A percentile compares a stretch with the other conserved stretches of the same genome.
These are phyloP conservation scores for Metschnikowia amazonensis DNA, from an alignment of 805 yeast species.

Conservation along the genomic window DNA sequence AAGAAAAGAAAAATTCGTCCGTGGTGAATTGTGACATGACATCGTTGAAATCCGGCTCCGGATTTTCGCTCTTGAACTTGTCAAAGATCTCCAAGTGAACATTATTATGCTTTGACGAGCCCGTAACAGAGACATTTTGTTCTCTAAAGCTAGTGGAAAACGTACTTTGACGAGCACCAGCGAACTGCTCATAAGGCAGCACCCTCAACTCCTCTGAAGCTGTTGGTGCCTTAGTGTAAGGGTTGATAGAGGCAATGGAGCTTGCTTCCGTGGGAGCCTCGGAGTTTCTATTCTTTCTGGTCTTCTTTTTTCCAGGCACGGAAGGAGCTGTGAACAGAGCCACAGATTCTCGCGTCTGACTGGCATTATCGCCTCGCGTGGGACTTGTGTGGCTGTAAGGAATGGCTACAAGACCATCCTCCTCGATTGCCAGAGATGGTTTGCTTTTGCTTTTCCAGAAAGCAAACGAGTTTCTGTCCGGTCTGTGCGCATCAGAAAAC, in stretches of 20 bases:
- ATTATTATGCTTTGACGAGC: background rate
- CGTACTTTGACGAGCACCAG: background rate
- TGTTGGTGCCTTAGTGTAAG: conserved; percentile 5
- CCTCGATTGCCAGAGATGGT: conserved; percentile 1
- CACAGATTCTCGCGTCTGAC: background rate
- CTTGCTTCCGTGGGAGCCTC: background rate
- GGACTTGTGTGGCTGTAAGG: conserved; percentile 11
- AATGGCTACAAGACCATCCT: conserved; percentile 11
- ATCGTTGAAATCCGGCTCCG: conserved; percentile 2
- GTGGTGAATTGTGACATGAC: conserved; percentile 9
- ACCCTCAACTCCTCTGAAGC: background rate
- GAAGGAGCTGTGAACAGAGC: background rate
- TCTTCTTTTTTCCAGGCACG: background rate
- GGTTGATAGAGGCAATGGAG: conserved; percentile 8
- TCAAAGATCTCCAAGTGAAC: background rate
- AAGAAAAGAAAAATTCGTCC: conserved; percentile 14
- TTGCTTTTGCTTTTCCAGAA: conserved; percentile 2
- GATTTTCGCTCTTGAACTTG: background rate
- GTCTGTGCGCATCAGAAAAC: background rate
- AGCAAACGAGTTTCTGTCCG: background rate
- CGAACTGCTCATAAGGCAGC: conserved; percentile 2
- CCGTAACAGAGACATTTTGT: background rate
- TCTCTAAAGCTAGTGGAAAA: background rate
- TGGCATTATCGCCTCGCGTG: background rate
- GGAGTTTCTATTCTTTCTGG: background rate